Percentiles rank a stretch among this genome's conserved stretches.
Evolutionary conservation across 495 filamentous ascomycete species (phyloP).

Genomic region (Lasiosphaeris hirsuta): DNA sequence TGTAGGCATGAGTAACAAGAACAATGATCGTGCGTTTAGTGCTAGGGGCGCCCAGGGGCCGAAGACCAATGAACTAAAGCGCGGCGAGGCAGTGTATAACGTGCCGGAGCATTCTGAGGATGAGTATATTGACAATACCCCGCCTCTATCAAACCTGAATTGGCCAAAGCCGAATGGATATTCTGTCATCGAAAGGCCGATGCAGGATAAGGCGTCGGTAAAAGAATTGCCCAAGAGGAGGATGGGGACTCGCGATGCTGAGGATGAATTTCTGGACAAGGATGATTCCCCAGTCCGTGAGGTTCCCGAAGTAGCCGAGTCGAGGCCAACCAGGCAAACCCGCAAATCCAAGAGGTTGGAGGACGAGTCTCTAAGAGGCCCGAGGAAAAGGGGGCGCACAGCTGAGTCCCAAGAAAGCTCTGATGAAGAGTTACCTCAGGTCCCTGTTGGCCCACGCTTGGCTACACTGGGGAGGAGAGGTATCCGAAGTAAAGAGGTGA

Average conservation of each 20-base stretch:
- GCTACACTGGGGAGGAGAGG: slow-evolving; percentile 38
- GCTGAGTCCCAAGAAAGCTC: slow-evolving; percentile 2
- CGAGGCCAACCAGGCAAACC: neutral
- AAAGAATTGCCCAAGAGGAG: no score
- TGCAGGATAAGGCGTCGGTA: no score
- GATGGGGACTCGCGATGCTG: no score
- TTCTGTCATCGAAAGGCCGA: no score
- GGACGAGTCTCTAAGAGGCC: neutral
- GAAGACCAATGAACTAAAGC: neutral
- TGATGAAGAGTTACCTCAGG: slow-evolving; percentile 19
- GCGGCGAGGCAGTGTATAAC: neutral
- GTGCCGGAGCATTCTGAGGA: neutral
- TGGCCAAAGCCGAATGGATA: no score
- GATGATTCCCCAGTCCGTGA: no score
- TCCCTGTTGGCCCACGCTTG: slow-evolving; percentile 27
- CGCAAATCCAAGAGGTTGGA: neutral
- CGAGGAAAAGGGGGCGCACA: neutral
- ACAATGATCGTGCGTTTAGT: neutral
- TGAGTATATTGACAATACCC: neutral
- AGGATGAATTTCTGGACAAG: no score
- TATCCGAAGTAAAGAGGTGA: slow-evolving; percentile 43
- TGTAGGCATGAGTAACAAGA: no score
- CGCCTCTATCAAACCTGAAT: neutral
- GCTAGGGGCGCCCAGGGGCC: neutral
- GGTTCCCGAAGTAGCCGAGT: no score